phyloP scores from a whole-genome alignment of 768 basidiomycete species.

The Tylopilus sp. region DNA sequence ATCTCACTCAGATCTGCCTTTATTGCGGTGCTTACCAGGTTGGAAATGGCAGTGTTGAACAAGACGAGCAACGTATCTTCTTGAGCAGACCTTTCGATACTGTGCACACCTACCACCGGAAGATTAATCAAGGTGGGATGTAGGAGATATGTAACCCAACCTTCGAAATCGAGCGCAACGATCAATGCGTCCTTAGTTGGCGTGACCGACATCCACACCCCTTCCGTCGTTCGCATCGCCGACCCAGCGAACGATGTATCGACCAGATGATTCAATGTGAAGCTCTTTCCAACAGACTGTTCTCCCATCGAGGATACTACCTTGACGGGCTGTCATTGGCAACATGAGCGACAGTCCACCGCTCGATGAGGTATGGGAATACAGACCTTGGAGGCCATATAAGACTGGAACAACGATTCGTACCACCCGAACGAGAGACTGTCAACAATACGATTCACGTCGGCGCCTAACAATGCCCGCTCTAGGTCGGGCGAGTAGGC shows the following conservation, averaged over 20 bases:
- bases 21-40: slow-evolving; percentile 50
- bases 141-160: slow-evolving; percentile 22
- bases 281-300: slow-evolving; percentile 64
- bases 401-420: slow-evolving; percentile 60
- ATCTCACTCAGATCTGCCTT: rapidly evolving
- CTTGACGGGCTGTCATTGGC: slow-evolving; percentile 45
- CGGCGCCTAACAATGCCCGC: slow-evolving; percentile 53
- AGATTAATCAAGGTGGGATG: background rate
- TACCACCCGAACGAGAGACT: slow-evolving; percentile 61
- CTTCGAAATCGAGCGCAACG: slow-evolving; percentile 65
- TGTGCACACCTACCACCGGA: slow-evolving; percentile 46
- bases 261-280: slow-evolving; percentile 53
- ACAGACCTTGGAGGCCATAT: slow-evolving; percentile 52
- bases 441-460: slow-evolving; percentile 55
- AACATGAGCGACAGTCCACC: background rate
- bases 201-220: slow-evolving; percentile 66
- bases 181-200: slow-evolving; percentile 52
- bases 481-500: slow-evolving; percentile 50
- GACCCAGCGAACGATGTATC: slow-evolving; percentile 66
- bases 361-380: rapidly evolving
- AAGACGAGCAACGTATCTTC: slow-evolving; percentile 62
- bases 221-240: slow-evolving; percentile 66
- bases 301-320: slow-evolving; percentile 71
- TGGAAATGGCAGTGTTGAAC: slow-evolving; percentile 65
- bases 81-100: slow-evolving; percentile 60